Conservation (phyloP, 176 grass and related monocot genomes). For the Eragrostis nindensis region DNA sequence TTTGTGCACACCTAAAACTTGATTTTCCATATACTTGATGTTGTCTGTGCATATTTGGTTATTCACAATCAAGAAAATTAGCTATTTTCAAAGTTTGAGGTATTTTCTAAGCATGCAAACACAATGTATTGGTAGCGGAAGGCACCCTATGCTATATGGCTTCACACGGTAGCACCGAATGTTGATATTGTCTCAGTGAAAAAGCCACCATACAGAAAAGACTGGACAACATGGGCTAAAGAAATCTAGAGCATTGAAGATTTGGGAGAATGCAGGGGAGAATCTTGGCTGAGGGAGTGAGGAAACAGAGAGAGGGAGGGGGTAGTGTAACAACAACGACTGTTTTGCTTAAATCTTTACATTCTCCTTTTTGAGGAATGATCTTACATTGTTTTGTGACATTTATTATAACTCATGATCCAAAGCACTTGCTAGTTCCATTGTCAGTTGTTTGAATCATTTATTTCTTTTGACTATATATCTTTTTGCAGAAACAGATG, state of each 20-base stretch:
- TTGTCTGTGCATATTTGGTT: no score
- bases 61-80: not conserved
- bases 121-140: not conserved
- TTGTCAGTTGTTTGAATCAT: slow-evolving; percentile 9
- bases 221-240: not conserved
- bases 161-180: not conserved
- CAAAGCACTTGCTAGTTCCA: not conserved
- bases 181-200: not conserved
- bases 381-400: not conserved
- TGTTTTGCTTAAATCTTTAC: no score
- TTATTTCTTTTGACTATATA: slow-evolving; percentile 9
- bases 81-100: not conserved
- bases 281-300: not conserved
- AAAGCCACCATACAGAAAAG: not conserved
- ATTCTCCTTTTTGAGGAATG: no score
- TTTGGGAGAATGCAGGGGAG: not conserved
- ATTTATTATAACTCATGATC: not conserved
- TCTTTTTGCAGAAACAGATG: slow-evolving; percentile 60
- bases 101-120: not conserved
- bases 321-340: not conserved
- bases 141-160: not conserved
- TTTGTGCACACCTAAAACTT: not conserved
- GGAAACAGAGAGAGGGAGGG: not conserved
- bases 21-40: no score
- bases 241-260: not conserved